Conservation (phyloP, 257 asterid species). For the Plantago major region DNA sequence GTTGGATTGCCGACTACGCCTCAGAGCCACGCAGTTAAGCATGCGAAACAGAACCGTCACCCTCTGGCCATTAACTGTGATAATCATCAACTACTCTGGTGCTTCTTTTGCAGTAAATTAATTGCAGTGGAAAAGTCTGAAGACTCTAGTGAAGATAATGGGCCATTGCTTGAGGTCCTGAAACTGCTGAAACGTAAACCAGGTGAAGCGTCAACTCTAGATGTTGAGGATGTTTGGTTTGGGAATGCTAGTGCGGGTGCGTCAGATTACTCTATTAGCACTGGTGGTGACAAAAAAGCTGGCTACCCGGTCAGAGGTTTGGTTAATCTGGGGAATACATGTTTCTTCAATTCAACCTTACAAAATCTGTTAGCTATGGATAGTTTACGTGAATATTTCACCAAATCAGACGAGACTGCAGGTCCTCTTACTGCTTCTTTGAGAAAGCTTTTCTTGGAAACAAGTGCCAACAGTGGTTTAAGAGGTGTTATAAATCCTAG, state of each 20-base stretch:
- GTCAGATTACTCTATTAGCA: conserved; percentile 30
- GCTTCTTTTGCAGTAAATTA: conserved; percentile 58
- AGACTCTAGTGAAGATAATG: conserved; percentile 38
- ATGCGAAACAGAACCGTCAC: conserved; percentile 63
- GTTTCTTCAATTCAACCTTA: conserved; percentile 83
- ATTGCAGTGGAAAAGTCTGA: conserved; percentile 46
- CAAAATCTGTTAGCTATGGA: conserved; percentile 72
- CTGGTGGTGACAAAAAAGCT: conserved; percentile 26
- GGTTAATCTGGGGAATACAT: conserved; percentile 87
- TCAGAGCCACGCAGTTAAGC: conserved; percentile 79
- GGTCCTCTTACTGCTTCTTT: conserved; percentile 68
- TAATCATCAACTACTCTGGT: conserved; percentile 68
- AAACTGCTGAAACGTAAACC: conserved; percentile 50
- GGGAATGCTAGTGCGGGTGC: conserved; percentile 54
- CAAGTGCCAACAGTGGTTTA: conserved; percentile 35
- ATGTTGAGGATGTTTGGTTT: conserved; percentile 77
- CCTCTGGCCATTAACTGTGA: conserved; percentile 59
- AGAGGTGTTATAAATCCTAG: conserved; percentile 62
- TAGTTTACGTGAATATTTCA: conserved; percentile 47
- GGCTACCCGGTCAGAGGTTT: conserved; percentile 61
- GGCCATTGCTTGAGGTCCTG: conserved; percentile 47
- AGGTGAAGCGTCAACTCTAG: conserved; percentile 36
- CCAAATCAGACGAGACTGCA: conserved; percentile 49
- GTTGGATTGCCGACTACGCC: conserved; percentile 72
- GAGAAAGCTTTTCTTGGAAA: conserved; percentile 62